A percentile compares a stretch with the other conserved stretches of the same genome.
phyloP scores from a whole-genome alignment of 192 early-diverging fungal species.

The Funneliformis geosporum region DNA sequence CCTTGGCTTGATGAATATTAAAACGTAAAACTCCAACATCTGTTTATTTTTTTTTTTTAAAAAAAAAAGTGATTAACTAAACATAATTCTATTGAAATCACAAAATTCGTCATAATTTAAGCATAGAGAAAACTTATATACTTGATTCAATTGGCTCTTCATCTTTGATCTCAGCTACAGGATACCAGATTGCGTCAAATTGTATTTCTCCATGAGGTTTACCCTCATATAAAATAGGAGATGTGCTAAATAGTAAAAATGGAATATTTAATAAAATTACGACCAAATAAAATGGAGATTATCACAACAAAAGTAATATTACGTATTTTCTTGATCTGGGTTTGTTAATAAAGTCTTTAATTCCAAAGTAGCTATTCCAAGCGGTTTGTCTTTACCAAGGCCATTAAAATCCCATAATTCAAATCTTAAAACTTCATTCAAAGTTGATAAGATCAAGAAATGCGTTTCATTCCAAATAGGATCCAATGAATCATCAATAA shows the following conservation, averaged over 20 bases:
- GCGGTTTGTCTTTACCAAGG: constrained; percentile 66
- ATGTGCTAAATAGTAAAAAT: constrained; percentile 28
- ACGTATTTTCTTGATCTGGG: constrained; percentile 47
- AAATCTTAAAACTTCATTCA: constrained; percentile 72
- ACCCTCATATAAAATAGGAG: constrained; percentile 30
- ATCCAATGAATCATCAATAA: constrained; percentile 70
- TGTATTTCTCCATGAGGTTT: constrained; percentile 53
- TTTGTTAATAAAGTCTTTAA: constrained; percentile 49
- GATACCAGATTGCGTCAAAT: constrained; percentile 42
- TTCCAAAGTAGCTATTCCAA: constrained; percentile 64
- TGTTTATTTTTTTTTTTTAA: constrained; percentile 28
- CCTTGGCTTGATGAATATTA: constrained; percentile 64
- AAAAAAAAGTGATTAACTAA: constrained; percentile 11
- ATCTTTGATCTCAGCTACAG: constrained; percentile 41
- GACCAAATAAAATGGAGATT: neutral
- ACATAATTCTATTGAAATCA: neutral
- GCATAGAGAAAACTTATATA: constrained; percentile 20
- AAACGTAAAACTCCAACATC: constrained; percentile 69
- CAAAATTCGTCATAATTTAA: neutral
- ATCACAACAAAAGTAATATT: constrained; percentile 39
- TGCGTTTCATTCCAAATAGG: constrained; percentile 88
- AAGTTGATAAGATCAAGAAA: constrained; percentile 72
- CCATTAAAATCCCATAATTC: constrained; percentile 84
- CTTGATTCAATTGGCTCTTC: constrained; percentile 53
- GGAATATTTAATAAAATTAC: neutral